Base-by-base conservation (phyloP, 352 stramenopile genomes). In the Poterioochromonas sp. region DNA sequence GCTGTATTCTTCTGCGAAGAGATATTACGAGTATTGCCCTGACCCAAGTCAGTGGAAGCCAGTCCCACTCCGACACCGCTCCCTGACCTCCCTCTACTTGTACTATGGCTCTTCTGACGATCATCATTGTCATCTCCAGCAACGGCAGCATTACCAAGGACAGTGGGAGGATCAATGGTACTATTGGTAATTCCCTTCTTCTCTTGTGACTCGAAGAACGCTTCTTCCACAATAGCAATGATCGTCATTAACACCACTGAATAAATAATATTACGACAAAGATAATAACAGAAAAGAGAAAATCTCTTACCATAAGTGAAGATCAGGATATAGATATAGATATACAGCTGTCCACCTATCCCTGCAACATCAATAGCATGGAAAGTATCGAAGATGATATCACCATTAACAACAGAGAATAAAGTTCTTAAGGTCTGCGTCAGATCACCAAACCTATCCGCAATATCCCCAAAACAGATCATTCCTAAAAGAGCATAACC, bases 181-280 rank as follows among this genome's bases (percentile, higher is more conserved):
- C n/a, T n/a, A n/a, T n/a, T n/a, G n/a, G n/a, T n/a, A n/a, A 58
- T 26, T 15, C 47, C 47, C 26, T 58, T 58, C 47, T 58, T 58
- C 58, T 68, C 29, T 35, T 68, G 58, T 18, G 58, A 5, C 34
- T 12, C 58, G 26, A 68, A 68, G 58, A 68, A 68, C 12, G 58
- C 58, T 39, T 68, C 58, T 68, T 68, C 58, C 58, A 68, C 58
- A 68, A 68, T 68, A 11, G 58, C 58, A 35, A 68, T 68, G 58
- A 68, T 68, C 26, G 58, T 68, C 58, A 68, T 68, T 18, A 68
- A 35, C 12, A 68, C 58, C 12, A 68, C 58, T 68, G 34, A 8
- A 58, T 26, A 58, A 26, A 26, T 26, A 26, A 58, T 35, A 32
- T 18, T 26, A 68, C 58, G 58, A 32, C 5, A 68, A 32, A 35